Evolutionary conservation across 257 asterid species (phyloP).

Genomic region (Coffea canephora): DNA sequence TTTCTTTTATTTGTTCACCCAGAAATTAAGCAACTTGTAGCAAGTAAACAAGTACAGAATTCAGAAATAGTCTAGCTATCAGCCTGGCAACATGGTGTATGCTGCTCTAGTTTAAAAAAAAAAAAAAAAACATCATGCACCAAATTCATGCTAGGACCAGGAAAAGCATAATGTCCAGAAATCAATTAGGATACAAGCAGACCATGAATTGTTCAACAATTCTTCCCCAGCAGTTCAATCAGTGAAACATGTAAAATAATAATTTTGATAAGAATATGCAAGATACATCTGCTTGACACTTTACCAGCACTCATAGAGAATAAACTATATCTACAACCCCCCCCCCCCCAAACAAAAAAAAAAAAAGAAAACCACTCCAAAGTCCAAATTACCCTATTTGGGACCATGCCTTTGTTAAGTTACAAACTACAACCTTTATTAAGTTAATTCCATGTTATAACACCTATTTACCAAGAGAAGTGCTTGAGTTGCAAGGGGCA

Average conservation of each 20-base stretch:
- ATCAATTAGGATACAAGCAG: too few relatives aligned
- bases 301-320: neutral
- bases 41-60: neutral
- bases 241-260: neutral
- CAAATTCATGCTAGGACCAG: neutral
- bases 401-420: neutral
- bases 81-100: neutral
- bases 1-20: neutral
- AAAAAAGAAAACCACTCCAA: too few relatives aligned
- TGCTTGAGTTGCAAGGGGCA: conserved; percentile 15
- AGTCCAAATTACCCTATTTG: neutral
- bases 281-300: neutral
- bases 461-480: neutral
- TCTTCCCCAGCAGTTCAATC: neutral
- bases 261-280: neutral
- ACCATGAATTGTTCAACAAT: neutral
- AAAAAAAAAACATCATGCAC: neutral
- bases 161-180: neutral
- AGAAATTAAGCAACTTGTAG: neutral
- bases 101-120: too few relatives aligned
- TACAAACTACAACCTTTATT: neutral
- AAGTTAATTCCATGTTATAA: neutral
- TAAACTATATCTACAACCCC: neutral
- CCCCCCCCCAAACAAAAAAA: too few relatives aligned
- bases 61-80: neutral